These are phyloP conservation scores for Alternaria solani DNA, from an alignment of 2,329 filamentous ascomycete genomes.

Conservation along the genomic window DNA sequence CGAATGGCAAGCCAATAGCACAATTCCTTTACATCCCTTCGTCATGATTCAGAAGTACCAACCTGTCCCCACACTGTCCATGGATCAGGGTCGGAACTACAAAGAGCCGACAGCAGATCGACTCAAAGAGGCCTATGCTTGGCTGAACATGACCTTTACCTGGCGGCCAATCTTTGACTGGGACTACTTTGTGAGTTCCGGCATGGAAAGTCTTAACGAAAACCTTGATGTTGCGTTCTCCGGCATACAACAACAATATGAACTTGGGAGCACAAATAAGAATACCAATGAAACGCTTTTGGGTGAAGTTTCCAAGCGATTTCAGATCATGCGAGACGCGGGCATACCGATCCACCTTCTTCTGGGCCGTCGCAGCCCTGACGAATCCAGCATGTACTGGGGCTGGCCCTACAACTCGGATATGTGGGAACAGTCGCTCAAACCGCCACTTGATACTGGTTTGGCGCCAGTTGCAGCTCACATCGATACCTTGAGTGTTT, in stretches of 20 bases:
- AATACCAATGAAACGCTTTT: neutral
- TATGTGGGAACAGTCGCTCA: constrained; percentile 24
- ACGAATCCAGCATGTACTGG: constrained; percentile 35
- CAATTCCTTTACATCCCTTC: constrained; percentile 29
- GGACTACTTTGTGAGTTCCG: constrained; percentile 30
- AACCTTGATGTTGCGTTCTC: neutral
- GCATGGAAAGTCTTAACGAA: neutral
- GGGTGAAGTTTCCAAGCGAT: constrained; percentile 16
- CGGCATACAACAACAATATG: neutral
- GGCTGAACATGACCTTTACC: constrained; percentile 28
- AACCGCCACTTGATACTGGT: constrained; percentile 22
- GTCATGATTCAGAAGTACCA: constrained; percentile 23
- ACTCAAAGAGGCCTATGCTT: constrained; percentile 23
- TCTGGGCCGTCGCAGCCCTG: constrained; percentile 27
- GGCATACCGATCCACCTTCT: constrained; percentile 33
- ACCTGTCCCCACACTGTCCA: neutral
- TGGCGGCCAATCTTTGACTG: constrained; percentile 42
- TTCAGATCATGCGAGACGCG: constrained; percentile 21
- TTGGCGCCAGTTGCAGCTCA: constrained; percentile 23
- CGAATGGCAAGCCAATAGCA: constrained; percentile 25
- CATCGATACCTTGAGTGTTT: constrained; percentile 31
- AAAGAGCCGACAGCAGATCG: neutral
- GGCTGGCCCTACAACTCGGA: constrained; percentile 19
- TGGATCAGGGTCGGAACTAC: neutral
- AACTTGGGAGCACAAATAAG: neutral